Evolutionary conservation across 306 rosid genomes (phyloP).

Genomic region (Castanea crenata): DNA sequence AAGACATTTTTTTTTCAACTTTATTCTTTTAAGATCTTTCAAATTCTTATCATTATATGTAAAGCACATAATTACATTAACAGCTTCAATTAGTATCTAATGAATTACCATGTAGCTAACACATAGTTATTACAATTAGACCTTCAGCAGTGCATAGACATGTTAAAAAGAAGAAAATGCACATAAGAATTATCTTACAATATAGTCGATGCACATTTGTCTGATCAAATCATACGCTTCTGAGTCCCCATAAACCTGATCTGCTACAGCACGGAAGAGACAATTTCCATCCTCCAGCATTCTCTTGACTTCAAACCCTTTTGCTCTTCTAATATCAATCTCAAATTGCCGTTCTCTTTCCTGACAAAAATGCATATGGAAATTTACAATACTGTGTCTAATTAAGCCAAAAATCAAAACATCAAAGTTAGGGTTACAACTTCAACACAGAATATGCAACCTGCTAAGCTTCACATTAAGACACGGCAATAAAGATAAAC

Average conservation of each 20-base stretch:
- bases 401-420: neutral
- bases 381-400: neutral
- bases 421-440: neutral
- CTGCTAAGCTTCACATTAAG: neutral
- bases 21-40: neutral
- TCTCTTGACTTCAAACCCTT: conserved; percentile 83
- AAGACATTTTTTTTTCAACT: neutral
- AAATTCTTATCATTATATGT: neutral
- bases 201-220: conserved; percentile 90
- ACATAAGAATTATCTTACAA: conserved; percentile 46
- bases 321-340: conserved; percentile 73
- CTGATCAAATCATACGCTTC: conserved; percentile 73
- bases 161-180: neutral
- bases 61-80: neutral
- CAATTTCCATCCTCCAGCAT: conserved; percentile 98
- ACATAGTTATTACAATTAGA: neutral
- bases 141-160: conserved; percentile 10
- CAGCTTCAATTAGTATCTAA: neutral
- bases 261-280: conserved; percentile 95
- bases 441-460: neutral
- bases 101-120: conserved; percentile 5
- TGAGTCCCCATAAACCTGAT: conserved; percentile 95
- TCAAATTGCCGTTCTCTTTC: conserved; percentile 93
- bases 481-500: neutral
- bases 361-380: conserved; percentile 41